Percentiles rank a stretch among this genome's conserved stretches.
phyloP scores from a whole-genome alignment of 2,329 filamentous ascomycete species.

The Apiospora saccharicola region DNA sequence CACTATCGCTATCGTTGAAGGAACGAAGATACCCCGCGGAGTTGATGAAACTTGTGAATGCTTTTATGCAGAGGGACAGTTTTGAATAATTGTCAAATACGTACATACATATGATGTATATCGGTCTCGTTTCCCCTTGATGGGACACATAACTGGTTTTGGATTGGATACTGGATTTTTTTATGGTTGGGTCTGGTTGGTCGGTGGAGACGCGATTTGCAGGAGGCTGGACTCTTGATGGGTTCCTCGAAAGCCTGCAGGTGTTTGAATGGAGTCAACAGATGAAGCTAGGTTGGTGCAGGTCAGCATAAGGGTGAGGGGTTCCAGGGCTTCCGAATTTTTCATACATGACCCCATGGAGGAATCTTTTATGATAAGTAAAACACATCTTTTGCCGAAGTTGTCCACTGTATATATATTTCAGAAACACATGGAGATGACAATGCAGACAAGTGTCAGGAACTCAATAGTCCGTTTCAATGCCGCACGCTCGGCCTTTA shows the following conservation, averaged over 20 bases:
- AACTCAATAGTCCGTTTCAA: slow-evolving; percentile 2
- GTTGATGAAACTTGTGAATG: slow-evolving; percentile 13
- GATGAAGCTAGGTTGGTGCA: slow-evolving; percentile 20
- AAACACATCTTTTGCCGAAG: background rate
- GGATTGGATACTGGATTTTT: slow-evolving; percentile 7
- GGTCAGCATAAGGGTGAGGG: slow-evolving; percentile 18
- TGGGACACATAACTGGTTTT: background rate
- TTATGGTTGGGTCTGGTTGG: background rate
- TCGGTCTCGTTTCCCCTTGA: background rate
- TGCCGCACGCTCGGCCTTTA: slow-evolving; percentile 4
- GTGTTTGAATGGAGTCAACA: background rate
- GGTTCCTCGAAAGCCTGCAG: background rate
- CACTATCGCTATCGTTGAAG: background rate
- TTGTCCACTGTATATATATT: background rate
- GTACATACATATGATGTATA: background rate
- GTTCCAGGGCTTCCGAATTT: background rate
- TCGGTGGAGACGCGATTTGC: slow-evolving; percentile 21
- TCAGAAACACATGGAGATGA: background rate
- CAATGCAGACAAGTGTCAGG: background rate
- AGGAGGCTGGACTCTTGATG: slow-evolving; percentile 12
- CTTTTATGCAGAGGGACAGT: slow-evolving; percentile 5
- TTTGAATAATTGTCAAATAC: slow-evolving; percentile 15
- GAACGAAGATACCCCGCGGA: slow-evolving; percentile 19
- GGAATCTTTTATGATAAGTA: background rate
- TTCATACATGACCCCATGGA: background rate